A percentile compares a stretch with the other conserved stretches of the same genome.
Evolutionary conservation across 768 basidiomycete genomes (phyloP).

Genomic region (Arthromyces matolae): DNA sequence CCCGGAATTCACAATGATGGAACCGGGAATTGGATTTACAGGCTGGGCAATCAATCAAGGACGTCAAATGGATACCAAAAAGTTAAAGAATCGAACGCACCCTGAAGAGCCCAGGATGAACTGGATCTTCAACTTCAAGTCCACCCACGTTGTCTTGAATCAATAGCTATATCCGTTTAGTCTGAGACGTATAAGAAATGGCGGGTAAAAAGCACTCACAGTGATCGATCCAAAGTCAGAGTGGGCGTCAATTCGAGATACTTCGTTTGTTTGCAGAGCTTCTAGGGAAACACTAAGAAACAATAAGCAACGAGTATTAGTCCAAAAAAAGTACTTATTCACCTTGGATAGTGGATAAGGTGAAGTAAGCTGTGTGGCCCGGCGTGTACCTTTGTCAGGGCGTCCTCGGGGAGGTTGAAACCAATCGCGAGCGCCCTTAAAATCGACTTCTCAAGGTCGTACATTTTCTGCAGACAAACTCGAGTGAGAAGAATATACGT

Average conservation of each 20-base stretch:
- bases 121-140: constrained; percentile 57
- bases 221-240: constrained; percentile 60
- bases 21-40: constrained; percentile 40
- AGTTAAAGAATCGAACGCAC: constrained; percentile 20
- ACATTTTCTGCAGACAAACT: constrained; percentile 35
- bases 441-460: constrained; percentile 39
- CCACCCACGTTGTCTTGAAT: constrained; percentile 62
- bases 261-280: constrained; percentile 30
- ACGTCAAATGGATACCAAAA: background rate
- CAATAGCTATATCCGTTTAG: constrained; percentile 33
- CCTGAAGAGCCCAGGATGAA: constrained; percentile 38
- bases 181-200: background rate
- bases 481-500: constrained; percentile 13
- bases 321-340: too few species aligned
- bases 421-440: constrained; percentile 48
- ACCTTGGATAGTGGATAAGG: constrained; percentile 54
- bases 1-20: constrained; percentile 49
- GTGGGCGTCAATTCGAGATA: constrained; percentile 46
- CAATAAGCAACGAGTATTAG: too few species aligned
- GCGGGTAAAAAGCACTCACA: constrained; percentile 14
- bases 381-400: constrained; percentile 40
- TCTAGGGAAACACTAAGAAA: constrained; percentile 28
- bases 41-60: constrained; percentile 19
- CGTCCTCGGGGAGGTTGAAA: constrained; percentile 39
- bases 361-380: constrained; percentile 50